Conservation (phyloP, 495 filamentous ascomycete genomes). For the Neurospora sp. region DNA sequence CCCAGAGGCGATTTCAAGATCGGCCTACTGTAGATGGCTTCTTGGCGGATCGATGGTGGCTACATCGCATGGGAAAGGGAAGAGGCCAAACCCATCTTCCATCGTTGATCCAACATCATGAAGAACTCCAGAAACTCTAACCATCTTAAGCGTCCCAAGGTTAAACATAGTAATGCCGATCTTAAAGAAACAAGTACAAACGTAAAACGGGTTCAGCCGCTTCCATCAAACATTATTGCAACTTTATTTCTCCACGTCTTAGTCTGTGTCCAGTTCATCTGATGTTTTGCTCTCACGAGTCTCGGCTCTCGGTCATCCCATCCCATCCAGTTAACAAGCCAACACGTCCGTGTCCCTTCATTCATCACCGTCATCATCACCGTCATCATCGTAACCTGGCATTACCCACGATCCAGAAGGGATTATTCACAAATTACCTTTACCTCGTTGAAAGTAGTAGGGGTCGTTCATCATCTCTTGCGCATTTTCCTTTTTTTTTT, state of each 20-base stretch:
- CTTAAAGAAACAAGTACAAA: not conserved
- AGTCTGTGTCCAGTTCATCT: not conserved
- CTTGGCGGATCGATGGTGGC: not conserved
- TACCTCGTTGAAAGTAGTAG: slow-evolving; percentile 9
- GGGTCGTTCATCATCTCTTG: not conserved
- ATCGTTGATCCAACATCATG: not conserved
- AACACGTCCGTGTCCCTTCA: not conserved
- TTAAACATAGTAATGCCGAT: not conserved
- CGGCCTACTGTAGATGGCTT: not conserved
- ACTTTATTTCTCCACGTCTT: not conserved
- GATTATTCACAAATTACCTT: slow-evolving; percentile 18
- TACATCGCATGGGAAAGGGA: not conserved
- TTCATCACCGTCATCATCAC: not conserved
- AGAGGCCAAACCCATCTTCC: not conserved
- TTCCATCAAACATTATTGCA: not conserved
- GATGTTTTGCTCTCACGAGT: not conserved
- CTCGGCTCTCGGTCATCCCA: not conserved
- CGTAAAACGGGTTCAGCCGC: not conserved
- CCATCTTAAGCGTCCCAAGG: not conserved
- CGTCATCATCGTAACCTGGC: not conserved
- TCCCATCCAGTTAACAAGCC: not conserved
- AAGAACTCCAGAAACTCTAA: not conserved
- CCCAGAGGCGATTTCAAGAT: not conserved
- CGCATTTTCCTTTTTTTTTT: not conserved
- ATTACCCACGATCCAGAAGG: not conserved